phyloP scores from a whole-genome alignment of 2,329 filamentous ascomycete genomes.

The Penicillium sp. region DNA sequence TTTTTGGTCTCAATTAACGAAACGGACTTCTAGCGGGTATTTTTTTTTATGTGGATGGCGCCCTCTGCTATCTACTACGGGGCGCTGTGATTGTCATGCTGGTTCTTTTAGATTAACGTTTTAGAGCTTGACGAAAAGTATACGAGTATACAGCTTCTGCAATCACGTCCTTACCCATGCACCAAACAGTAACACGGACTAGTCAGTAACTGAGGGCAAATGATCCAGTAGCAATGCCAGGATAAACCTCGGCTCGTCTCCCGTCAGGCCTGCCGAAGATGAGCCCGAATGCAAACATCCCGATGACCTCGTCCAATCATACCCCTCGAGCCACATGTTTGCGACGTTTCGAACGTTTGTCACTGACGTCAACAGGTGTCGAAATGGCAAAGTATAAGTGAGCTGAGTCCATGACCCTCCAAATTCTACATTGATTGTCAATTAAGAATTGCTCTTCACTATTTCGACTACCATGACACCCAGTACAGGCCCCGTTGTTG shows the following conservation, averaged over 20 bases:
- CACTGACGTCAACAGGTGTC: background rate
- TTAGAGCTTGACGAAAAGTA: too few species aligned
- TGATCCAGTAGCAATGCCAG: too few species aligned
- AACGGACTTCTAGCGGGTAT: background rate
- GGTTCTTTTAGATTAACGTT: too few species aligned
- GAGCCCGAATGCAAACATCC: background rate
- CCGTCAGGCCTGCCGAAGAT: too few species aligned
- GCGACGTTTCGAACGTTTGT: background rate
- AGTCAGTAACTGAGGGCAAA: background rate
- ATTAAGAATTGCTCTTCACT: background rate
- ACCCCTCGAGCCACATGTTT: background rate
- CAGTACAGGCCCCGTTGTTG: constrained; percentile 14
- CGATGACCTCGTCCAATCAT: background rate
- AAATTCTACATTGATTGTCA: background rate
- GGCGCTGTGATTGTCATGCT: too few species aligned
- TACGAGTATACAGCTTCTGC: too few species aligned
- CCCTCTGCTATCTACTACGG: too few species aligned
- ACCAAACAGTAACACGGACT: background rate
- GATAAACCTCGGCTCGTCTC: too few species aligned
- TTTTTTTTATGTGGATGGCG: too few species aligned
- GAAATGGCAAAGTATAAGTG: background rate
- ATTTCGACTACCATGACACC: background rate
- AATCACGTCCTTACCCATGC: too few species aligned
- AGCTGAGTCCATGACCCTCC: background rate
- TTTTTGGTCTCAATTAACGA: too few species aligned